These are phyloP conservation scores for Ceratocystis colombiana DNA, from an alignment of 2,329 filamentous ascomycete species.

Conservation along the genomic window DNA sequence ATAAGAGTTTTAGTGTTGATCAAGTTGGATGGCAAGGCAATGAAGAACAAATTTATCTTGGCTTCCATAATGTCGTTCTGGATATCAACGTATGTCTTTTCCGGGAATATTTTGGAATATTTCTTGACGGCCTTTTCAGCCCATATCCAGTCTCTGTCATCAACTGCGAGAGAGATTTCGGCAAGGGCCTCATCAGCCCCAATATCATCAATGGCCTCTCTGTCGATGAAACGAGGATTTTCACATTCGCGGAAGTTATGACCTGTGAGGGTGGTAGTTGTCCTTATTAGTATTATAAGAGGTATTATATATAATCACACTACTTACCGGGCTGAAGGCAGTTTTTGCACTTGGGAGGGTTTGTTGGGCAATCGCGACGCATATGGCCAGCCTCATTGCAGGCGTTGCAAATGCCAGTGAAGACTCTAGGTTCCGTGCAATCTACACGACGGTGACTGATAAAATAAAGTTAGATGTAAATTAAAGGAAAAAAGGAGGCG, in stretches of 20 bases:
- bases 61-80: constrained; percentile 50
- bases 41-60: constrained; percentile 48
- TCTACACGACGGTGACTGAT: constrained; percentile 31
- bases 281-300: neutral
- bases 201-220: constrained; percentile 45
- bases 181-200: constrained; percentile 39
- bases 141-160: constrained; percentile 11
- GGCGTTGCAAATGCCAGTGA: constrained; percentile 33
- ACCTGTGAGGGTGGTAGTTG: constrained; percentile 34
- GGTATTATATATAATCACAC: constrained; percentile 24
- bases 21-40: constrained; percentile 49
- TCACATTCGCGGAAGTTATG: constrained; percentile 49
- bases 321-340: constrained; percentile 49
- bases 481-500: neutral
- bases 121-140: constrained; percentile 46
- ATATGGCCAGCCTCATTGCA: constrained; percentile 46
- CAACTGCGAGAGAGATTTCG: constrained; percentile 35
- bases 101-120: constrained; percentile 52
- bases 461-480: neutral
- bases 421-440: constrained; percentile 31
- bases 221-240: constrained; percentile 49
- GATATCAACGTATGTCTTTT: constrained; percentile 49
- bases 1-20: constrained; percentile 56
- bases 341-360: constrained; percentile 49
- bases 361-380: constrained; percentile 52